Conservation (phyloP, 2,329 filamentous ascomycete genomes). For the Fusarium nygamai region DNA sequence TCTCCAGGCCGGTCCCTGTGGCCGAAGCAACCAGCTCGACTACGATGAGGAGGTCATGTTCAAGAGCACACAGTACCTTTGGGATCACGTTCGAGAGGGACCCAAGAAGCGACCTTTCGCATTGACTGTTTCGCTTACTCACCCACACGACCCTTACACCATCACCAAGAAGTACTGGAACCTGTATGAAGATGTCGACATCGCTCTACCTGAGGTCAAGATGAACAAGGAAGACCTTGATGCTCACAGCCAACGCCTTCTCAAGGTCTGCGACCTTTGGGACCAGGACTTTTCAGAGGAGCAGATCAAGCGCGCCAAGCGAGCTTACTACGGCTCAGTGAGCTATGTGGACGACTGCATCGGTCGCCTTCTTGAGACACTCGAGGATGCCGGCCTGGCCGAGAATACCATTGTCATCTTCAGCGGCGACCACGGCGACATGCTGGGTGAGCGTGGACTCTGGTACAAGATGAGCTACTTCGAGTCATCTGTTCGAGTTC, state of each 20-base stretch:
- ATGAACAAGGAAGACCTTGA: conserved; percentile 87
- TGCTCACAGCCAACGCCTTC: conserved; percentile 84
- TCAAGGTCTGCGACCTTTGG: conserved; percentile 89
- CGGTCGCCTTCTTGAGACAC: conserved; percentile 79
- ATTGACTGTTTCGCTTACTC: conserved; percentile 90
- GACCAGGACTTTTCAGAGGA: conserved; percentile 85
- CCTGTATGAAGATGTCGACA: conserved; percentile 87
- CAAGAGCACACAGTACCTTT: conserved; percentile 87
- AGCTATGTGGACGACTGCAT: conserved; percentile 95
- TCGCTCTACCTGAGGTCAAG: conserved; percentile 80
- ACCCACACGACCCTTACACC: conserved; percentile 94
- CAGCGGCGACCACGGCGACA: conserved; percentile 93
- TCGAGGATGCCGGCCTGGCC: conserved; percentile 81
- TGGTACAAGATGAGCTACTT: conserved; percentile 99
- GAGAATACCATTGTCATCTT: conserved; percentile 93
- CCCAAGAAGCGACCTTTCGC: conserved; percentile 80
- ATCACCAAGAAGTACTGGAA: conserved; percentile 96
- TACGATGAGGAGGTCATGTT: conserved; percentile 98
- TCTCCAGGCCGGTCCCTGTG: conserved; percentile 86
- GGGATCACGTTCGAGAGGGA: conserved; percentile 87
- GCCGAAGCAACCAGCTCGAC: conserved; percentile 93
- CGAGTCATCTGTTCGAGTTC: conserved; percentile 89
- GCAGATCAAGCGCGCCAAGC: conserved; percentile 83
- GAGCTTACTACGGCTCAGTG: conserved; percentile 92
- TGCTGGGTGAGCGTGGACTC: conserved; percentile 90